Base-by-base conservation (phyloP, 2,329 filamentous ascomycete genomes). In the Helotiales sp. region DNA sequence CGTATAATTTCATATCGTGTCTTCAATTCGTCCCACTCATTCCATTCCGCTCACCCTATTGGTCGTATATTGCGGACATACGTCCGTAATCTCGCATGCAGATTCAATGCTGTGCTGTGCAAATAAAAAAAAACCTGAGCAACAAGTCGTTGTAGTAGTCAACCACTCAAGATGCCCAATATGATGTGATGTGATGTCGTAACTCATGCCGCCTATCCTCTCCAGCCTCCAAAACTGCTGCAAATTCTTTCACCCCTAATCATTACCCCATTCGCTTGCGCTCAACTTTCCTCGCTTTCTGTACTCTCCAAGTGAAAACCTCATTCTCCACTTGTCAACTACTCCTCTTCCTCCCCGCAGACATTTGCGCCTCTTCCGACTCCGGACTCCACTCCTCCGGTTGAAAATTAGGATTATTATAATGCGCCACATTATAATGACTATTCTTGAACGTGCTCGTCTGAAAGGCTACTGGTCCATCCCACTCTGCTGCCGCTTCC, bases 391-490 rank as follows among this genome's bases (percentile, higher is more conserved):
- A 82, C 69, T 81, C 78, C 62, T 83, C 80, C 0, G 81, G 81
- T 58, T 83, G 81, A 61, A 84, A 84, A 62, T 83, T 78, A 38
- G 83, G 82, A 62, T 88, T 89, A 59, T 84, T 84, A 64, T 84
- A 88, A 67, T 89, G 86, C 0, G 85, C 85, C 47, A 80, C 80
- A 65, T 88, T 88, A 73, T 83, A 87, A 54, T 87, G 82, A 52
- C 81, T 85, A 63, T 88, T 87, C 66, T 85, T 85, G 67, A 88
- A 88, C 1, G 81, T 83, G 51, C 76, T 80, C 2, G 82, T 87
- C 53, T 71, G 66, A 24, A 71, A 70, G 36, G 63, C 61, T 10
- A 68, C 63, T 12, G 66, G 64, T 1, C 63, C 63, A 31, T 69
- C 67, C 63, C 66, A 67, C 60, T 68, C 69, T 17, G 65, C 66